Evolutionary conservation across 1,284 basidiomycete species (phyloP).

Genomic region (Flammula alnicola): DNA sequence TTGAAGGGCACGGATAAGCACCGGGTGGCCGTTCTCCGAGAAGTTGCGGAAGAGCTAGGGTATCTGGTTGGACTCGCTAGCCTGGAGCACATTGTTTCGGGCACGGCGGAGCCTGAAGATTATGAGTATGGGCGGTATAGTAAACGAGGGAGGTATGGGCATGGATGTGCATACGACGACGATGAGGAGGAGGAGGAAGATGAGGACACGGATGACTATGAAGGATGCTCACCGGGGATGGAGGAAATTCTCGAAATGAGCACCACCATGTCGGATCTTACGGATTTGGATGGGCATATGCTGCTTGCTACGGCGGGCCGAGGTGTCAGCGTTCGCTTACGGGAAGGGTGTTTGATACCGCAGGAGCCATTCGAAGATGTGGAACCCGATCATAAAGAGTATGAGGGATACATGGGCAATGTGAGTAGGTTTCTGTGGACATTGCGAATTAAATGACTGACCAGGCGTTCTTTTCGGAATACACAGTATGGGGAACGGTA

Average conservation of each 20-base stretch:
- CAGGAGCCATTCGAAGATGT: slow-evolving; percentile 35
- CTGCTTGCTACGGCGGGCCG: slow-evolving; percentile 16
- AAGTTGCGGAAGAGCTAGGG: slow-evolving; percentile 32
- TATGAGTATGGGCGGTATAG: no score
- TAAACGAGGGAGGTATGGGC: no score
- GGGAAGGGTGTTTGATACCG: slow-evolving; percentile 37
- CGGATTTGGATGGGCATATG: slow-evolving; percentile 41
- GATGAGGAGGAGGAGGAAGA: no score
- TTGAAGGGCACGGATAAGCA: slow-evolving; percentile 40
- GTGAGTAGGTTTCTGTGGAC: slow-evolving; percentile 25
- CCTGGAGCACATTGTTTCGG: slow-evolving; percentile 37
- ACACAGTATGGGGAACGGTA: no score
- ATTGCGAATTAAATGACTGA: no score
- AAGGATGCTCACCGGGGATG: slow-evolving; percentile 30
- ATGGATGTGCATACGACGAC: no score
- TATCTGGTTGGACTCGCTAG: slow-evolving; percentile 40
- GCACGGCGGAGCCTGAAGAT: slow-evolving; percentile 29
- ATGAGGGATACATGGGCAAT: slow-evolving; percentile 47
- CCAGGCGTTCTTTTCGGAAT: no score
- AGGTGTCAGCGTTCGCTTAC: slow-evolving; percentile 25
- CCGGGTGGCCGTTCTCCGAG: slow-evolving; percentile 26
- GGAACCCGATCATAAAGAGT: slow-evolving; percentile 41
- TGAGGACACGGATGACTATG: slow-evolving; percentile 32
- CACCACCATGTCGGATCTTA: slow-evolving; percentile 33
- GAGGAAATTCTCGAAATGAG: slow-evolving; percentile 29